Base-by-base conservation (phyloP, 495 filamentous ascomycete species). In the Neurospora terricola region DNA sequence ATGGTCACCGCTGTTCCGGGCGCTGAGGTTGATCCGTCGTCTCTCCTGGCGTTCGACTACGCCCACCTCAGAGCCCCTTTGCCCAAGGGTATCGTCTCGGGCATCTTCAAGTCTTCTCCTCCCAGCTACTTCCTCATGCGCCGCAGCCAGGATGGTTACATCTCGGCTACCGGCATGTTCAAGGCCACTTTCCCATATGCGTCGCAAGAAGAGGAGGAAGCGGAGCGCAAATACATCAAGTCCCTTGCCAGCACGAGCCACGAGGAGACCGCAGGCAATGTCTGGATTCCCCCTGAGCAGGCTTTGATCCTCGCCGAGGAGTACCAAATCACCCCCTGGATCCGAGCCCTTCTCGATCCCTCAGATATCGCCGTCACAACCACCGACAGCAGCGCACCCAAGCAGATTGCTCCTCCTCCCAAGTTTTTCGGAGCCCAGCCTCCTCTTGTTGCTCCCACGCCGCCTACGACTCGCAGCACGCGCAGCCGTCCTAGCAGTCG, bases 161-260 rank as follows among this genome's bases (percentile, higher is more conserved):
- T 99, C 45, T 97, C 94, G 77, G 94, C 96, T 7, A 98, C 96
- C 70, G 96, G 96, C 79, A 98, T 99, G 96, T 99, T 98, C 87
- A 99, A 98, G 84, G 96, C 96, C 72, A 93, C 95, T 7, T 99
- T 98, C 81, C 96, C 96, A 4, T 98, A 94, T 87, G 94, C 96
- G 16, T 90, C 91, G 73, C 82, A 87, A 38, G 88, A 90, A 8
- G 96, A 99, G 79, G 96, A 99, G 82, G 90, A 91, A 74, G 84
- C 84, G 9, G 96, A 99, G 86, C 91, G 94, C 74, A 92, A 90
- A 75, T 95, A 93, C 76, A 87, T 98, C 78, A 97, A 96, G 81
- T 85, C 84, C 12, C 89, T 95, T 27, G 82, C 88, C 38, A 89
- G 90, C 8, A 96, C 94, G 4, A 94, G 93, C 74, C 87, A 87